phyloP scores from a whole-genome alignment of 768 basidiomycete species.

The Hypholoma sublateritium region DNA sequence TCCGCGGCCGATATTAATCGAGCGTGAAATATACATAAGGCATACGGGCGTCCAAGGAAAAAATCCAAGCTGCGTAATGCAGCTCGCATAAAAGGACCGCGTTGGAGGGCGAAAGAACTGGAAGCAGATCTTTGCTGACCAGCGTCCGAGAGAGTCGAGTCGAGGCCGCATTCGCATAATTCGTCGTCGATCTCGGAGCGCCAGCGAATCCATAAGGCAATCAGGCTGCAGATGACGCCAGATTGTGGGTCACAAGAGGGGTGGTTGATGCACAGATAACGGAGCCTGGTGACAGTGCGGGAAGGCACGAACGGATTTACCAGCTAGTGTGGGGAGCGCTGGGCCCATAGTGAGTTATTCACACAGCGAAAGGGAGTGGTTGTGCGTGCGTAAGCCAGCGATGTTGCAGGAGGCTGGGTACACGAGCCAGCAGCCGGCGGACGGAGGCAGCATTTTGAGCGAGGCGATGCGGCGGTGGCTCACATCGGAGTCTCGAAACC shows the following conservation, averaged over 20 bases:
- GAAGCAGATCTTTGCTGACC: constrained; percentile 4
- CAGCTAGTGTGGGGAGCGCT: constrained; percentile 2
- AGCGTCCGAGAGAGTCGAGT: constrained; percentile 7
- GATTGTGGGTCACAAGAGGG: constrained; percentile 5
- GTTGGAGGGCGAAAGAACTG: not conserved
- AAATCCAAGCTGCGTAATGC: not conserved
- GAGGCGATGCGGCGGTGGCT: constrained; percentile 8
- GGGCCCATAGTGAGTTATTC: not conserved
- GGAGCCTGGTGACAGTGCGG: constrained; percentile 10
- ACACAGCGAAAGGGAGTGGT: not conserved
- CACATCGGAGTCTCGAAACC: constrained; percentile 8
- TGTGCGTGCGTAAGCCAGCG: constrained; percentile 6
- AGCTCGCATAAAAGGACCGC: not conserved
- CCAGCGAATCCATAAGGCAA: constrained; percentile 5
- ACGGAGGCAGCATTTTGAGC: not conserved
- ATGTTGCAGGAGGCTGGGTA: constrained; percentile 3
- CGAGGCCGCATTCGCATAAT: not conserved
- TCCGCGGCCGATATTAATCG: not conserved
- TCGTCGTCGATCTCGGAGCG: constrained; percentile 5
- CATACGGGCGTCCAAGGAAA: not conserved
- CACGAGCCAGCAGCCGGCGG: constrained; percentile 1
- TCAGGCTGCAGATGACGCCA: not conserved
- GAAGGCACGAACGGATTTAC: constrained; percentile 9
- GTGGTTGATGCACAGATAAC: constrained; percentile 8
- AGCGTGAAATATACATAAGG: no score